Conservation (phyloP, 805 yeast genomes). For the Hanseniaspora thailandica region DNA sequence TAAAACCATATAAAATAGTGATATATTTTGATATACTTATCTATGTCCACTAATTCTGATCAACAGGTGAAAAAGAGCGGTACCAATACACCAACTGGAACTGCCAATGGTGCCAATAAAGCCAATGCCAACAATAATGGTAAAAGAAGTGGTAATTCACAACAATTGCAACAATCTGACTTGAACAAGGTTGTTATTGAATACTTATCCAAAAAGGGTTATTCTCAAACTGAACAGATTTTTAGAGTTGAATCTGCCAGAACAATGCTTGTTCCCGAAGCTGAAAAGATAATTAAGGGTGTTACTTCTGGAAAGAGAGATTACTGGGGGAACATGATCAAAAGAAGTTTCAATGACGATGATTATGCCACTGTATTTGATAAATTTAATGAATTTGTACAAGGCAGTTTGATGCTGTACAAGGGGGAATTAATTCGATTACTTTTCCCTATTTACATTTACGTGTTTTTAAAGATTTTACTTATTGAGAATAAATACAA, state of each 20-base stretch:
- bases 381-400: conserved; percentile 77
- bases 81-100: neutral
- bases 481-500: conserved; percentile 36
- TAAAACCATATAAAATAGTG: too few species aligned
- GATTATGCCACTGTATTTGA: conserved; percentile 70
- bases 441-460: conserved; percentile 85
- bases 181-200: conserved; percentile 85
- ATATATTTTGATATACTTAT: too few species aligned
- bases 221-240: conserved; percentile 87
- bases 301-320: conserved; percentile 23
- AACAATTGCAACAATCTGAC: conserved; percentile 48
- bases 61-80: neutral
- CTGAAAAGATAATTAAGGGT: conserved; percentile 18
- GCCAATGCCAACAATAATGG: conserved; percentile 16
- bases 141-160: conserved; percentile 39
- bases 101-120: conserved; percentile 3
- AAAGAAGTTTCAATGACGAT: conserved; percentile 38
- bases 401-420: conserved; percentile 79
- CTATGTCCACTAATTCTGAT: neutral
- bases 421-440: conserved; percentile 75
- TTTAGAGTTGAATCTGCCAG: conserved; percentile 74
- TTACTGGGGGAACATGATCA: conserved; percentile 23
- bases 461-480: conserved; percentile 70
- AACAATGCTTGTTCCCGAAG: conserved; percentile 38
- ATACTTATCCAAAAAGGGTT: conserved; percentile 85